Evolutionary conservation across 2,329 filamentous ascomycete species (phyloP).

Genomic region (Diaporthe sp.): DNA sequence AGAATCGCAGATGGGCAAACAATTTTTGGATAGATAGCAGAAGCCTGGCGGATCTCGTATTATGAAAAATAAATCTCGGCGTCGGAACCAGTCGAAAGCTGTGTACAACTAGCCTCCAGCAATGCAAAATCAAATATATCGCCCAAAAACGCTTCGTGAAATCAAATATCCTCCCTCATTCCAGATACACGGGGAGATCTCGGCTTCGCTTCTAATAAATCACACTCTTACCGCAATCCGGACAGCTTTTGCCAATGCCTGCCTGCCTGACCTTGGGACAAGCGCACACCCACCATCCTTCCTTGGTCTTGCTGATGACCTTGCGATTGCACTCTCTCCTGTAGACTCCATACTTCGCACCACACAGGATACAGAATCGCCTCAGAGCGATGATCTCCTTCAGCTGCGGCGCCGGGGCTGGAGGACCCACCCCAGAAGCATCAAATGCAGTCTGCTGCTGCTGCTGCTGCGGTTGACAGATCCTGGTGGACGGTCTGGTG

Average conservation of each 20-base stretch:
- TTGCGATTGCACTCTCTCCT: constrained; percentile 38
- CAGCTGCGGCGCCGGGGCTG: background rate
- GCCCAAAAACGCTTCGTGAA: background rate
- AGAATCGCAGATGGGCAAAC: no score
- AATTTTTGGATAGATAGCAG: background rate
- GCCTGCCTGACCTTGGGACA: constrained; percentile 32
- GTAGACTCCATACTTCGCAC: constrained; percentile 31
- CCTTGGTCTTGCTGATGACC: constrained; percentile 35
- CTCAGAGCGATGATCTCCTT: constrained; percentile 34
- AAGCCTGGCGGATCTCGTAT: no score
- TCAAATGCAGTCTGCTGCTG: background rate
- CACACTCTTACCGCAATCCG: constrained; percentile 32
- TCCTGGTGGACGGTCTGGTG: background rate
- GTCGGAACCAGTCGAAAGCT: background rate
- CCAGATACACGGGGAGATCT: background rate
- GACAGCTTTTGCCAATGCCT: constrained; percentile 29
- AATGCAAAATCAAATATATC: background rate
- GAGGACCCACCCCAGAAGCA: no score
- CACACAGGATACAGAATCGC: constrained; percentile 36
- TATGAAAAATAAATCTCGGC: no score
- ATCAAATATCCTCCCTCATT: background rate
- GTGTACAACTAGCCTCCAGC: background rate
- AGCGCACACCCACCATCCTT: constrained; percentile 36
- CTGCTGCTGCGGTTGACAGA: constrained; percentile 21
- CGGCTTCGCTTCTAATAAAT: constrained; percentile 21